Evolutionary conservation across 768 basidiomycete genomes (phyloP).

Genomic region (Suillus spraguei): DNA sequence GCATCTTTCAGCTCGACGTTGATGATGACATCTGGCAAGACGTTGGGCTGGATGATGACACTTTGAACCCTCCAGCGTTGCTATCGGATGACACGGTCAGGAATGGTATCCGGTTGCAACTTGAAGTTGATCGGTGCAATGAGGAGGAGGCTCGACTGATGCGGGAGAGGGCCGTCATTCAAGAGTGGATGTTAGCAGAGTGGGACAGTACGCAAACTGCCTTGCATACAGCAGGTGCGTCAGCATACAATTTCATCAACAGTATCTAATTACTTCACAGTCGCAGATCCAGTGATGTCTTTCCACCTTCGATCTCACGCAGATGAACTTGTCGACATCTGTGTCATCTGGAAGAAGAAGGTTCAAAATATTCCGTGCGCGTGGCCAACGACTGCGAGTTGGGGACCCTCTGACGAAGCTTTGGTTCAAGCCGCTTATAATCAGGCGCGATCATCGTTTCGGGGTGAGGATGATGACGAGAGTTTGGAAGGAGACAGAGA

Average conservation of each 20-base stretch:
- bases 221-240: no score
- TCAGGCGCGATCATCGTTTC: no score
- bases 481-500: no score
- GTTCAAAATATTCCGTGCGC: no score
- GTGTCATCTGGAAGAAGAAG: background rate
- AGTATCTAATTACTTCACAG: no score
- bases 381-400: no score
- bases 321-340: background rate
- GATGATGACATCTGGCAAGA: background rate
- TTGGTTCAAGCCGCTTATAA: no score
- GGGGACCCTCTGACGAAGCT: no score
- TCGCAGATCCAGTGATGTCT: slow-evolving; percentile 1
- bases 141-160: background rate
- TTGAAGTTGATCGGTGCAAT: background rate
- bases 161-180: background rate
- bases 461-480: background rate
- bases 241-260: no score
- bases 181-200: no score
- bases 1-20: background rate
- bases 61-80: background rate
- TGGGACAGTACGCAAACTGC: no score
- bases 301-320: background rate
- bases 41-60: background rate
- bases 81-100: background rate
- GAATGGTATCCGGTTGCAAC: background rate